Evolutionary conservation across 208 protist genomes (phyloP), one percentile per base, ranked within the genome.

Genomic region (Vickermania ingenoplastis): DNA sequence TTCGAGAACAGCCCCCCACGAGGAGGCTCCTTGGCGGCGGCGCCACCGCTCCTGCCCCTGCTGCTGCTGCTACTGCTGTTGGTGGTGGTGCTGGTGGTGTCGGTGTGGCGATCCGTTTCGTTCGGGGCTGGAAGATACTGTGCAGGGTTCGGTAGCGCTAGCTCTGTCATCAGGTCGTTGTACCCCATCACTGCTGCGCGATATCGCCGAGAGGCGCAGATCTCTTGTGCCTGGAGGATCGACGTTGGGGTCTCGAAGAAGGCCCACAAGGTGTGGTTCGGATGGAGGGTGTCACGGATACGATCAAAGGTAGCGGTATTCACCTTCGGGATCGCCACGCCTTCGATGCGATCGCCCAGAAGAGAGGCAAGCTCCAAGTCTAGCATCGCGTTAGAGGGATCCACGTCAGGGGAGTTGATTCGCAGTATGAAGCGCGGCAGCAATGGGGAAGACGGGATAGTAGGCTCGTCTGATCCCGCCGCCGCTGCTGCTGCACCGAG

Each of bases 171-270:
- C 21, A 91, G 71, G 41, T 84, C 75, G 59, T 81, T 78, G 69
- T 67, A 71, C 23, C 73, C 81, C 70, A 92, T 81, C 55, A 95
- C 80, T 2, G 82, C 88, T 48, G 73, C 83, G 30, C 58, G 55
- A 58, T 95, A 95, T 25, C 74, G 59, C 41, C 71, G 62, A 61
- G 81, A 72, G 26, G 49, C 22, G 57, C 84, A 95, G n/a, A 95
- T 83, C 17, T 63, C 57, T 0, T 59, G 59, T 0, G 89, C 89
- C 59, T 91, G 62, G 11, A 83, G 50, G 24, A 95, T 61, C 14
- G 89, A 91, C 27, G 63, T 59, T 0, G 89, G 82, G 0, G 81
- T 75, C 48, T 92, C 83, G 61, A 92, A 92, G 55, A 87, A 81
- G 41, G 80, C 84, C 89, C 89, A 95, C 17, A 95, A 69, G 31